Conservation (phyloP, 164 flowering plant species). For the Saururus chinensis region DNA sequence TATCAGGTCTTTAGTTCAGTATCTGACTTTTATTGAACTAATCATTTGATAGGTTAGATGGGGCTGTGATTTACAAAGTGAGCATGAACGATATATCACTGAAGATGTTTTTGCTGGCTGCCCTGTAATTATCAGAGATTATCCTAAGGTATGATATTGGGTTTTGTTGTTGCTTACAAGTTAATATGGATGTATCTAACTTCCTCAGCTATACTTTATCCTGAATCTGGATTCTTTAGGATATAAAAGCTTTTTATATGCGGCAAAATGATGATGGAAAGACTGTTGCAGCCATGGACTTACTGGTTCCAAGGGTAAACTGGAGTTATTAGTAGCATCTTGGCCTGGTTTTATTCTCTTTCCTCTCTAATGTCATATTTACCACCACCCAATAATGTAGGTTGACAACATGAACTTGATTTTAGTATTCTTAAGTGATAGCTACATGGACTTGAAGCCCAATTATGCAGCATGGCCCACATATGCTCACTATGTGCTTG, state of each 20-base stretch:
- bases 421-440: too few species aligned
- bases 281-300: conserved; percentile 99
- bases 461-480: too few species aligned
- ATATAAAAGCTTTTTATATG: conserved; percentile 97
- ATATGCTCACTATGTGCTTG: too few species aligned
- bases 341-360: not conserved
- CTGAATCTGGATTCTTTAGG: conserved; percentile 32
- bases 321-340: not conserved
- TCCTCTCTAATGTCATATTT: not conserved
- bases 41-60: conserved; percentile 60
- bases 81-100: conserved; percentile 93
- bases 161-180: not conserved
- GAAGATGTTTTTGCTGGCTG: conserved; percentile 77
- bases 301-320: conserved; percentile 91
- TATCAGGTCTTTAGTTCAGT: not conserved
- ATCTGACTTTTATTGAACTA: not conserved
- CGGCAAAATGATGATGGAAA: conserved; percentile 90
- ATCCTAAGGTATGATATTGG: conserved; percentile 64
- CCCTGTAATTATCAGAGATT: conserved; percentile 91
- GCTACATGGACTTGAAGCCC: too few species aligned
- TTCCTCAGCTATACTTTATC: not conserved
- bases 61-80: conserved; percentile 99
- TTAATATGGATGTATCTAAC: not conserved
- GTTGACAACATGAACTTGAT: too few species aligned
- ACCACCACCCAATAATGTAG: not conserved